Evolutionary conservation across 129 eudicot species (phyloP).

Genomic region (Dittrichia graveolens): DNA sequence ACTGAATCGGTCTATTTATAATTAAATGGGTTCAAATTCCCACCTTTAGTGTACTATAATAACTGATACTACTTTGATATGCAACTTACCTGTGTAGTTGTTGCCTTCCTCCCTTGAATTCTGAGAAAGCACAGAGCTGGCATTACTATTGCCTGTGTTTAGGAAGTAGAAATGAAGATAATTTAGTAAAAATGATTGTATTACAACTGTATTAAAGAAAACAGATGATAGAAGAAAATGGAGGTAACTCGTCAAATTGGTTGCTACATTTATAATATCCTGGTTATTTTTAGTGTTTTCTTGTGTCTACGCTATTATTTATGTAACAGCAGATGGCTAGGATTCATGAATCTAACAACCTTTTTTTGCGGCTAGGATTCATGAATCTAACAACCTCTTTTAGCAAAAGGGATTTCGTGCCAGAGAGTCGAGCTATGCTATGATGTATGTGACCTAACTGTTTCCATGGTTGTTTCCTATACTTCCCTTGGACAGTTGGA

Average conservation of each 20-base stretch:
- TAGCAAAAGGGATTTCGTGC: too few relatives aligned
- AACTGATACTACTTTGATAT: not conserved
- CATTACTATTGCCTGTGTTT: slow-evolving; percentile 64
- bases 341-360: not conserved
- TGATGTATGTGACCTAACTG: too few relatives aligned
- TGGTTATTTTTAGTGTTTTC: not conserved
- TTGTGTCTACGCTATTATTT: not conserved
- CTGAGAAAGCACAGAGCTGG: slow-evolving; percentile 77
- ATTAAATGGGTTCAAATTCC: not conserved
- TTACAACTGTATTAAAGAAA: not conserved
- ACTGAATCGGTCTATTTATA: not conserved
- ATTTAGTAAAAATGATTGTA: not conserved
- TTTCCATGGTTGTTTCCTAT: too few relatives aligned
- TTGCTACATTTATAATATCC: not conserved
- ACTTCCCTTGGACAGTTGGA: too few relatives aligned
- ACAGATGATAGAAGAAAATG: not conserved
- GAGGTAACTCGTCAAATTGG: too few relatives aligned
- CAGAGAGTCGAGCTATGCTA: too few relatives aligned
- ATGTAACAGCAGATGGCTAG: not conserved
- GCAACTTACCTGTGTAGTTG: slow-evolving; percentile 64
- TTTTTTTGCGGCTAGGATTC: too few relatives aligned
- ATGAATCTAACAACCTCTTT: not conserved
- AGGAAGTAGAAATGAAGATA: not conserved
- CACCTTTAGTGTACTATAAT: not conserved
- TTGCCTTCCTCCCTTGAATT: slow-evolving; percentile 66